Conservation (phyloP, 768 basidiomycete genomes). For the Erythrobasidium yunnanense region DNA sequence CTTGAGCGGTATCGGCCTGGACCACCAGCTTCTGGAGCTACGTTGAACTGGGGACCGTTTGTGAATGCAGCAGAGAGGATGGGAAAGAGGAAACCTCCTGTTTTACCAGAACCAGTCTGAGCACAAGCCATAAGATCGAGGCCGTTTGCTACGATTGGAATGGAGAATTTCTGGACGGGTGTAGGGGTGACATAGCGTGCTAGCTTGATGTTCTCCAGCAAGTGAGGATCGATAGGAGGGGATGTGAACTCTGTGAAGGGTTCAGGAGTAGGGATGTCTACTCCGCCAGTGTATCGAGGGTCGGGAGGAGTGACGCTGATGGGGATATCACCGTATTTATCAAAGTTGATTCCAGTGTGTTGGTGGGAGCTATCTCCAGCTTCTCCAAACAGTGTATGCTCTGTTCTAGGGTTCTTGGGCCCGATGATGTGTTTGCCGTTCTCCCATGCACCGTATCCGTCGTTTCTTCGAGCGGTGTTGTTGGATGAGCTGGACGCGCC, state of each 20-base stretch:
- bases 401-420: conserved; percentile 68
- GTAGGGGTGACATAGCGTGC: conserved; percentile 92
- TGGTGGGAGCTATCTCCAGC: conserved; percentile 71
- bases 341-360: conserved; percentile 97
- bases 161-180: conserved; percentile 98
- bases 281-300: conserved; percentile 45
- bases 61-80: conserved; percentile 87
- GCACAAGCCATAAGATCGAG: conserved; percentile 74
- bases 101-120: conserved; percentile 98
- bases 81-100: conserved; percentile 96
- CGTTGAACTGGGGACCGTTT: conserved; percentile 67
- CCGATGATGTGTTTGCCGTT: conserved; percentile 82
- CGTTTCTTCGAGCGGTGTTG: conserved; percentile 39
- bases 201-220: conserved; percentile 85
- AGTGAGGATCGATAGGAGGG: conserved; percentile 80
- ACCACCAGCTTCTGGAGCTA: conserved; percentile 41
- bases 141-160: conserved; percentile 86
- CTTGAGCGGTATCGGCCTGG: conserved; percentile 56
- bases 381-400: conserved; percentile 94
- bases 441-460: conserved; percentile 64
- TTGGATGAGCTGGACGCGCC: conserved; percentile 18
- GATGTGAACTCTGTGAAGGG: conserved; percentile 75
- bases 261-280: conserved; percentile 51
- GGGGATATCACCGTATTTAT: conserved; percentile 99
- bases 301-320: conserved; percentile 94